Evolutionary conservation across 257 asterid species (phyloP).

Genomic region (Solanum neorickii): DNA sequence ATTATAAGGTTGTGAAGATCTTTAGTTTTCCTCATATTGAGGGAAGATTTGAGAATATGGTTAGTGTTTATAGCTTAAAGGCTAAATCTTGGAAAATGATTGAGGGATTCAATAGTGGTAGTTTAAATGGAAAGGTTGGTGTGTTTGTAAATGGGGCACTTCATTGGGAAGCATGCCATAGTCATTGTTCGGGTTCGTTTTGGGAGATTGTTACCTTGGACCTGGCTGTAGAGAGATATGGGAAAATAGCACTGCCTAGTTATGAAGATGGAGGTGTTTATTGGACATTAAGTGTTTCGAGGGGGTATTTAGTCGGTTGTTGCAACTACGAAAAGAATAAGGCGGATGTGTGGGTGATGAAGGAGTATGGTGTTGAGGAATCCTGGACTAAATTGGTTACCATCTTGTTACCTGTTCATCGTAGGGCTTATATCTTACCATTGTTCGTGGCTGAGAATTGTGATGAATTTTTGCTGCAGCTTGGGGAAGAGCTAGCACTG

Average conservation of each 20-base stretch:
- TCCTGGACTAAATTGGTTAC: constrained; percentile 21
- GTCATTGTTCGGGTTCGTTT: not conserved
- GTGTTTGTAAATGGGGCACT: constrained; percentile 8
- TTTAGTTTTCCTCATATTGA: not conserved
- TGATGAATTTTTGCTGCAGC: constrained; percentile 1
- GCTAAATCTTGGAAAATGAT: constrained; percentile 10
- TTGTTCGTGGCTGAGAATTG: constrained; percentile 14
- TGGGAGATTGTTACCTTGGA: constrained; percentile 12
- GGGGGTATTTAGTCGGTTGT: constrained; percentile 6
- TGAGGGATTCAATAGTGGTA: not conserved
- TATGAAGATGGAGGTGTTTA: not conserved
- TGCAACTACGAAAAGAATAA: not conserved
- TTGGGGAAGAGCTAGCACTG: not conserved
- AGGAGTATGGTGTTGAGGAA: constrained; percentile 17
- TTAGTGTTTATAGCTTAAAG: constrained; percentile 12
- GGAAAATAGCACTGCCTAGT: not conserved
- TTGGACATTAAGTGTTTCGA: not conserved
- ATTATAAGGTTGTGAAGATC: constrained; percentile 23
- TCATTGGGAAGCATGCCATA: constrained; percentile 11
- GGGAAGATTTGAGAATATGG: not conserved
- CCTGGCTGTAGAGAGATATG: not conserved
- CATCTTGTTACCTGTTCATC: not conserved
- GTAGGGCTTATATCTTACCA: not conserved
- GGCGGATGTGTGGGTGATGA: constrained; percentile 26
- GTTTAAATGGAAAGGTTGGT: not conserved